Base-by-base conservation (phyloP, 2,329 filamentous ascomycete species). In the Xylaria sp. region DNA sequence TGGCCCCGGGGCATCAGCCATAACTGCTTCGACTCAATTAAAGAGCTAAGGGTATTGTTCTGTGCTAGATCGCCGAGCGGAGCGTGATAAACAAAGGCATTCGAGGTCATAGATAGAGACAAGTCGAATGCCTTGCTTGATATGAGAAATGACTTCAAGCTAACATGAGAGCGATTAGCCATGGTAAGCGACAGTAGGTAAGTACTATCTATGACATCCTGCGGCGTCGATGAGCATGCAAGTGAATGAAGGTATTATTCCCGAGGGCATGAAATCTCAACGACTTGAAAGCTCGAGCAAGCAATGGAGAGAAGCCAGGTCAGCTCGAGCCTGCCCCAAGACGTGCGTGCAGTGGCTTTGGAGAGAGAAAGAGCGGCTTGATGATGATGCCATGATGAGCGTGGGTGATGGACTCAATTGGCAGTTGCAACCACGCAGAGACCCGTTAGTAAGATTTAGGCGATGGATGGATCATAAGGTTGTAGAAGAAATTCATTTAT, bases 1-100 rank as follows among this genome's bases (percentile, higher is more conserved):
- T 64, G 39, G 9, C 69, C 68, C n/a, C 66, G 60, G 3, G 68
- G 69, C 35, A 69, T 56, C 11, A 71, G 57, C 69, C 69, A 71
- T 16, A 71, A 9, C 23, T 67, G 59, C 39, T 69, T 69, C 2
- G 66, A 62, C 42, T 60, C 60, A 44, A 71, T 64, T 42, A 67
- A 60, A 1, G 58, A 60, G 10, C n/a, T 55, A 42, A 70, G 51
- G 8, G 67, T 58, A 3, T 3, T 63, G 34, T 2, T 62, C 55
- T 18, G 52, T 19, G 34, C 58, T 48, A 7, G 9, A 13, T 42
- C 37, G 23, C 52, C 30, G n/a, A 54, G 42, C 19, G 65, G 63
- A 9, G 62, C n/a, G 8, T 63, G 59, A 6, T 67, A 65, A 13
- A 71, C 59, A 18, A 68, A 65, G 23, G 66, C 69, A 11, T 60